Evolutionary conservation across 2,329 filamentous ascomycete species (phyloP).

Genomic region (Verticillium isaacii): DNA sequence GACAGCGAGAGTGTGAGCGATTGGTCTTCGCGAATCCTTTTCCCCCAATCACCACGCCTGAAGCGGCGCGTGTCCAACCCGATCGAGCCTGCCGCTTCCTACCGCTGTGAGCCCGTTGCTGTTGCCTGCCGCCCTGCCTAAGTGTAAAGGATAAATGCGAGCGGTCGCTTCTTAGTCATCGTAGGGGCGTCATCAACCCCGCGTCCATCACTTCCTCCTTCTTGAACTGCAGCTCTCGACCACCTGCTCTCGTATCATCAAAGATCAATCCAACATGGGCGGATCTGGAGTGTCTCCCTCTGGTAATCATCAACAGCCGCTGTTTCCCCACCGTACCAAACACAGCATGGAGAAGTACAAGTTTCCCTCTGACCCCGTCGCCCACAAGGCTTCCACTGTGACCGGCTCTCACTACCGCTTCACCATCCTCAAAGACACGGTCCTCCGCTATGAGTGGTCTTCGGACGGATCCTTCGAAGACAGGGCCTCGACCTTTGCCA

Average conservation of each 20-base stretch:
- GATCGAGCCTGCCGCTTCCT: background rate
- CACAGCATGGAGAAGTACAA: constrained; percentile 24
- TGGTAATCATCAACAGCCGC: background rate
- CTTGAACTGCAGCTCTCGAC: background rate
- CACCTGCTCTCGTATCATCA: too few relatives aligned
- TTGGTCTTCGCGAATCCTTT: background rate
- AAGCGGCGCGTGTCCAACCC: background rate
- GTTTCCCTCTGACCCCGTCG: constrained; percentile 36
- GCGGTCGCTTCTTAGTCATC: background rate
- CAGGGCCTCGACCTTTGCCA: constrained; percentile 2
- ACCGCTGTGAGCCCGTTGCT: background rate
- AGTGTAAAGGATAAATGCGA: background rate
- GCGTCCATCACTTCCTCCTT: background rate
- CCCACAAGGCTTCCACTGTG: constrained; percentile 39
- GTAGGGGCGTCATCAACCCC: background rate
- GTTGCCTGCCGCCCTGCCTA: background rate
- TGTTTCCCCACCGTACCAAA: background rate
- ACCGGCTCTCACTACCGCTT: constrained; percentile 48
- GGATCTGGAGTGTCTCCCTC: background rate
- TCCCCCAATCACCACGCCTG: background rate
- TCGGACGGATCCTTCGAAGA: constrained; percentile 1
- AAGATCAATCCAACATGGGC: background rate
- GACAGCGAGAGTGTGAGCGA: background rate
- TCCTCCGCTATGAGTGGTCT: constrained; percentile 1
- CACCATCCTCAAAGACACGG: constrained; percentile 49